phyloP scores from a whole-genome alignment of 208 protist species.

The Trypanosoma lewisi region DNA sequence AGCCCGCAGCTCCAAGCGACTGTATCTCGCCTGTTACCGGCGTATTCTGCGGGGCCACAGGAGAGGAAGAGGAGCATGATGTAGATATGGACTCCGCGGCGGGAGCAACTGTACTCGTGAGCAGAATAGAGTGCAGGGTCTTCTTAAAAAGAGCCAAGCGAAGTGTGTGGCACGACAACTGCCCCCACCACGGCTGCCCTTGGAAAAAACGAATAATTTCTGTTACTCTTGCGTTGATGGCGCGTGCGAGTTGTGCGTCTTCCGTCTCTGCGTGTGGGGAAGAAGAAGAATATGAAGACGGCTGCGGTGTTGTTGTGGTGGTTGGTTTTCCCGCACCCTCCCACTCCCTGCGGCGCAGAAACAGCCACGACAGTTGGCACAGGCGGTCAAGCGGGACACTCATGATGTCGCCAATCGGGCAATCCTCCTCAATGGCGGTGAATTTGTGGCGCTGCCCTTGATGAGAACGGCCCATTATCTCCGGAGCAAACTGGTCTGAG shows the following conservation, averaged over 20 bases:
- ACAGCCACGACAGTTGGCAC: slow-evolving; percentile 47
- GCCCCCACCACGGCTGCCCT: slow-evolving; percentile 9
- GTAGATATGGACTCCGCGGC: background rate
- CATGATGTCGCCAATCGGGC: slow-evolving; percentile 51
- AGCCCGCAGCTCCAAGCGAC: background rate
- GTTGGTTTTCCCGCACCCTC: background rate
- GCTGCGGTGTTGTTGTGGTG: background rate
- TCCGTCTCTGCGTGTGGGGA: slow-evolving; percentile 16
- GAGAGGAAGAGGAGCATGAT: background rate
- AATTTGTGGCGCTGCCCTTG: slow-evolving; percentile 8
- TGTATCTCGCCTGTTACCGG: background rate
- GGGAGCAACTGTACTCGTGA: slow-evolving; percentile 9
- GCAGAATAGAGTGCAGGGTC: slow-evolving; percentile 15
- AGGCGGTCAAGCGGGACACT: slow-evolving; percentile 33
- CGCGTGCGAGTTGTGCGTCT: slow-evolving; percentile 3
- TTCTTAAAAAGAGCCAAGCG: slow-evolving; percentile 20
- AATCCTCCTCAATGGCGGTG: slow-evolving; percentile 18
- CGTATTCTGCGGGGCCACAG: background rate
- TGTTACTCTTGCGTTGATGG: slow-evolving; percentile 11
- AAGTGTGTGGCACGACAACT: slow-evolving; percentile 21
- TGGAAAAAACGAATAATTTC: slow-evolving; percentile 9
- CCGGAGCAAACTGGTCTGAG: slow-evolving; percentile 4
- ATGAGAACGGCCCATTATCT: background rate
- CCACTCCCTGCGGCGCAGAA: slow-evolving; percentile 27
- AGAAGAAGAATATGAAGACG: background rate